Percentiles rank a stretch among this genome's conserved stretches.
Conservation (phyloP, 331 rosid genomes). For the Quercus phellos region DNA sequence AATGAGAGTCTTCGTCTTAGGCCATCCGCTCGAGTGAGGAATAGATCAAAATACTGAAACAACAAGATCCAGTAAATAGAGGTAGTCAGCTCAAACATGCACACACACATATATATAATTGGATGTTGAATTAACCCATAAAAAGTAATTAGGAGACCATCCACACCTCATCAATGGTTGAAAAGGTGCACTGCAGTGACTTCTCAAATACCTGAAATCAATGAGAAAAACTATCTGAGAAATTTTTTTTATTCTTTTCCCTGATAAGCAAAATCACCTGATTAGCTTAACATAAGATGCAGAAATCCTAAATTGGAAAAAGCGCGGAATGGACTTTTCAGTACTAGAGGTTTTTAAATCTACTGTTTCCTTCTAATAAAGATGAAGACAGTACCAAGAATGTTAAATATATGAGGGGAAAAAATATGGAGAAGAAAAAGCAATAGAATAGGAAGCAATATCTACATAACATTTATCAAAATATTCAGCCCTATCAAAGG, state of each 20-base stretch:
- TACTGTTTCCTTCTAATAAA: neutral
- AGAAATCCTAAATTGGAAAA: neutral
- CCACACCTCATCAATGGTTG: conserved; percentile 70
- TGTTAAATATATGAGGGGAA: neutral
- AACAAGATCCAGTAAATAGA: conserved; percentile 6
- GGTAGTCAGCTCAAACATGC: neutral
- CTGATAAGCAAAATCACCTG: neutral
- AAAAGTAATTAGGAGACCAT: conserved; percentile 7
- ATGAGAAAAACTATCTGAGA: conserved; percentile 13
- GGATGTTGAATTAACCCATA: neutral
- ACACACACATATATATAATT: neutral
- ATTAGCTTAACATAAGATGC: neutral
- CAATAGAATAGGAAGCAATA: neutral
- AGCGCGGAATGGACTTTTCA: neutral
- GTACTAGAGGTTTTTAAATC: neutral
- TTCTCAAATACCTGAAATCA: conserved; percentile 72
- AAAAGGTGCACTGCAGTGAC: conserved; percentile 57
- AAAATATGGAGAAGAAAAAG: neutral
- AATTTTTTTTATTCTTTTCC: neutral
- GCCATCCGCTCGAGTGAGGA: conserved; percentile 84
- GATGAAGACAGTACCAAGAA: neutral
- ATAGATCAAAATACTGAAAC: conserved; percentile 77
- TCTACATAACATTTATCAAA: neutral
- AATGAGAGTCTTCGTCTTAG: conserved; percentile 74
- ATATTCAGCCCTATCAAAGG: neutral